Percentiles rank a stretch among this genome's conserved stretches.
phyloP scores from a whole-genome alignment of 805 yeast genomes.

The Cyberlindnera misumaiensis region DNA sequence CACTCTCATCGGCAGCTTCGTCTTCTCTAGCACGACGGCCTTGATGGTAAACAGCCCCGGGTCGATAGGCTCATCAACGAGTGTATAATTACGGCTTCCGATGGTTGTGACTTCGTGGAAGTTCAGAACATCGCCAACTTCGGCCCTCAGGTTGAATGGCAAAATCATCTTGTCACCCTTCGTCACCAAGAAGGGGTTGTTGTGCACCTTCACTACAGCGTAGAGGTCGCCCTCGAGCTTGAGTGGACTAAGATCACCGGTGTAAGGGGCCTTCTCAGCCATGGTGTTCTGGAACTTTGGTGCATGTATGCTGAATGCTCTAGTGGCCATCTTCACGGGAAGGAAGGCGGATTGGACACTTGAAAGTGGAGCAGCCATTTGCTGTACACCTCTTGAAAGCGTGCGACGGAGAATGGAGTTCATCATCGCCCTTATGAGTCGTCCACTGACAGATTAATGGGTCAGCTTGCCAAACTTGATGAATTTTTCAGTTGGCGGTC shows the following conservation, averaged over 20 bases:
- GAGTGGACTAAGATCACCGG: conserved; percentile 47
- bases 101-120: conserved; percentile 72
- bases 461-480: too few species aligned
- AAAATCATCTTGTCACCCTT: conserved; percentile 80
- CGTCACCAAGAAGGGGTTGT: conserved; percentile 82
- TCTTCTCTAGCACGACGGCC: conserved; percentile 82
- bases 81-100: conserved; percentile 80
- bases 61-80: conserved; percentile 48
- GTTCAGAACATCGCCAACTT: conserved; percentile 75
- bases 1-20: conserved; percentile 69
- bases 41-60: conserved; percentile 49
- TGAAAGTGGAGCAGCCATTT: neutral
- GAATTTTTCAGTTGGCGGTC: neutral
- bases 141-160: conserved; percentile 73
- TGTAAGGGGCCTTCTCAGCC: neutral
- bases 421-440: conserved; percentile 1
- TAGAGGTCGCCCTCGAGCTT: conserved; percentile 66
- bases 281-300: conserved; percentile 4
- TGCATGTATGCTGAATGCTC: conserved; percentile 9
- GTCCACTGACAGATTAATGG: neutral
- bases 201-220: conserved; percentile 76
- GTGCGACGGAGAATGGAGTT: conserved; percentile 3
- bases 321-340: neutral
- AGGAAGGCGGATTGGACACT: neutral
- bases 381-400: neutral